Conservation (phyloP, 116 monocot species). For the Zostera marina region DNA sequence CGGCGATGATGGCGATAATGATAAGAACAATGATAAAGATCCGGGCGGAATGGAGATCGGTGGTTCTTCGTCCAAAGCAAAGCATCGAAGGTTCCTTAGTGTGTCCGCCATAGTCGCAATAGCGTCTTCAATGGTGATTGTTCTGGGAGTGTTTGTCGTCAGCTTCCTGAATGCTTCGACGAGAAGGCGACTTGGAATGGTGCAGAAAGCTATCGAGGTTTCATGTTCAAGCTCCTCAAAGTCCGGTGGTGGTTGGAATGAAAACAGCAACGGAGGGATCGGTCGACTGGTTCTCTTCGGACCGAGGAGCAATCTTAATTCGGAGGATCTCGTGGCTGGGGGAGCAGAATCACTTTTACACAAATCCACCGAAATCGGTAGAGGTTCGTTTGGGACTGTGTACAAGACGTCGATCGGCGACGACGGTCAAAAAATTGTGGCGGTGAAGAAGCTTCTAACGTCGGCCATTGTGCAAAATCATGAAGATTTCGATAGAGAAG, state of each 20-base stretch:
- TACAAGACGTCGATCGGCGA: constrained; percentile 36
- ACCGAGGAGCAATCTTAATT: constrained; percentile 15
- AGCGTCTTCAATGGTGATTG: constrained; percentile 38
- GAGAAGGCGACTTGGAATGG: constrained; percentile 22
- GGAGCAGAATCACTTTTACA: constrained; percentile 30
- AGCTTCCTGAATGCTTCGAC: constrained; percentile 46
- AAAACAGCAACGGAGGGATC: constrained; percentile 21
- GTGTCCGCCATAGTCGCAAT: constrained; percentile 56
- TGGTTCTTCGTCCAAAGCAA: background rate
- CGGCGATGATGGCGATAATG: background rate
- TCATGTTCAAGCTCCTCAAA: constrained; percentile 45
- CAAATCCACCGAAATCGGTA: constrained; percentile 59
- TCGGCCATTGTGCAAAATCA: constrained; percentile 30
- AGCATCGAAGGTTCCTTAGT: constrained; percentile 36
- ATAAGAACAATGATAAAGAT: background rate
- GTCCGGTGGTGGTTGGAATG: constrained; percentile 12
- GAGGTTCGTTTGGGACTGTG: constrained; percentile 48
- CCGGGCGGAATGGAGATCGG: background rate
- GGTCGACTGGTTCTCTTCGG: constrained; percentile 52
- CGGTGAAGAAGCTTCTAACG: constrained; percentile 49
- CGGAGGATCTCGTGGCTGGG: constrained; percentile 32
- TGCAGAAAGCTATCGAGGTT: constrained; percentile 52
- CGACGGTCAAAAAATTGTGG: constrained; percentile 22
- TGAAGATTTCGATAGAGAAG: constrained; percentile 67
- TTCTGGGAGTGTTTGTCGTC: constrained; percentile 34